Base-by-base conservation (phyloP, 2,329 filamentous ascomycete species). In the Helicocarpus griseus region DNA sequence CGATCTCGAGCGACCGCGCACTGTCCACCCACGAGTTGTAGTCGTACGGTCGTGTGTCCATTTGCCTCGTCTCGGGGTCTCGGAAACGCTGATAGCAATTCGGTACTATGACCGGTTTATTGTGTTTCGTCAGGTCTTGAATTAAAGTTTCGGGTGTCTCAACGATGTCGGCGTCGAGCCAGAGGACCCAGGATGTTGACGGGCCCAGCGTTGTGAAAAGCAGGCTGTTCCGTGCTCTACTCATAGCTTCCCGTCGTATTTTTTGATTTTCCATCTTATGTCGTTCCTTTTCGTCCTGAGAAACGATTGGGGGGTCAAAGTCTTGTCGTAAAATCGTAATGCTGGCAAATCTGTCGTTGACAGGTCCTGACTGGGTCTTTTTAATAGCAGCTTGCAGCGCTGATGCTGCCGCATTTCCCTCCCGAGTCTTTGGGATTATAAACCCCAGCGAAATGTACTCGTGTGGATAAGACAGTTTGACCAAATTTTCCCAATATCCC, bases 11-110 rank as follows among this genome's bases (percentile, higher is more conserved):
- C 1, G 93, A 91, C 1, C 79, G 84, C 1, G 84, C 78, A 64
- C 87, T 95, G 65, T 98, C 93, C 63, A 91, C 83, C 93, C 93
- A 98, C 66, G 87, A 95, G 73, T 98, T 98, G 77, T 85, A 97
- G 72, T 98, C 93, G 68, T 98, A 98, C 0, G 90, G 83, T 4
- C 93, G 82, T 63, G 91, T 82, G 40, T 83, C 81, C 73, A 81
- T 80, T 57, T 81, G 77, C 62, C 85, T 84, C 48, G 79, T 83
- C 13, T 85, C 78, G 44, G 79, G 79, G 71, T 96, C 85, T 54
- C 80, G 82, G 71, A 81, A 97, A 56, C 86, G 78, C 72, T 98
- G 93, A 76, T 86, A 96, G 75, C 91, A 97, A 67, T 98, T 98
- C 48, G 93, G 89, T 1, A 90, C 89, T 51, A 97, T 86, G 56